phyloP scores from a whole-genome alignment of 495 filamentous ascomycete species.

The Trichoderma gamsii region DNA sequence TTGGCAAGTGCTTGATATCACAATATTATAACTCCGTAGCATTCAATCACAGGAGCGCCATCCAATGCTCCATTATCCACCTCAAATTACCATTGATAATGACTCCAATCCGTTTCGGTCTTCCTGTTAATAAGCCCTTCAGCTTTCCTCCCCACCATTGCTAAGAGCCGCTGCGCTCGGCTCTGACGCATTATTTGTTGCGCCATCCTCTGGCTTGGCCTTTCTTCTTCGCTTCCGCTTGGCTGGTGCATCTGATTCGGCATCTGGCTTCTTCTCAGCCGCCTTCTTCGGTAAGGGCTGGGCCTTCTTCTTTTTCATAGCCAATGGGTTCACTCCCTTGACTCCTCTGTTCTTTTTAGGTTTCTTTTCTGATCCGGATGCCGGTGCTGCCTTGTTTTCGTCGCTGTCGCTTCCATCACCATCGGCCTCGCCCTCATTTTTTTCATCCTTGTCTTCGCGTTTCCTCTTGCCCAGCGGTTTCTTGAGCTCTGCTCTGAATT shows the following conservation, averaged over 20 bases:
- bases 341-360: slow-evolving; percentile 54
- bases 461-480: slow-evolving; percentile 46
- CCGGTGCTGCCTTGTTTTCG: slow-evolving; percentile 18
- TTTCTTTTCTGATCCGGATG: slow-evolving; percentile 43
- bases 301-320: slow-evolving; percentile 74
- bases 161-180: neutral
- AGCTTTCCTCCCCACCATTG: neutral
- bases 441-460: slow-evolving; percentile 43
- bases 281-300: slow-evolving; percentile 21
- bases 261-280: slow-evolving; percentile 18
- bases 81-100: neutral
- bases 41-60: neutral
- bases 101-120: neutral
- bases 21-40: neutral
- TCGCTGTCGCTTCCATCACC: slow-evolving; percentile 18
- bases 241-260: slow-evolving; percentile 8
- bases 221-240: slow-evolving; percentile 19
- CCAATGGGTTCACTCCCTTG: slow-evolving; percentile 85
- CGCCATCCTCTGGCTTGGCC: slow-evolving; percentile 15
- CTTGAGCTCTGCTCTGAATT: slow-evolving; percentile 68
- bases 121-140: neutral
- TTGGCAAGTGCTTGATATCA: neutral
- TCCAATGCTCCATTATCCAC: neutral
- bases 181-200: neutral
- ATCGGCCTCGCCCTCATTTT: slow-evolving; percentile 24